Evolutionary conservation across 1,284 basidiomycete genomes (phyloP).

Genomic region (Tilletiopsis washingtonensis): DNA sequence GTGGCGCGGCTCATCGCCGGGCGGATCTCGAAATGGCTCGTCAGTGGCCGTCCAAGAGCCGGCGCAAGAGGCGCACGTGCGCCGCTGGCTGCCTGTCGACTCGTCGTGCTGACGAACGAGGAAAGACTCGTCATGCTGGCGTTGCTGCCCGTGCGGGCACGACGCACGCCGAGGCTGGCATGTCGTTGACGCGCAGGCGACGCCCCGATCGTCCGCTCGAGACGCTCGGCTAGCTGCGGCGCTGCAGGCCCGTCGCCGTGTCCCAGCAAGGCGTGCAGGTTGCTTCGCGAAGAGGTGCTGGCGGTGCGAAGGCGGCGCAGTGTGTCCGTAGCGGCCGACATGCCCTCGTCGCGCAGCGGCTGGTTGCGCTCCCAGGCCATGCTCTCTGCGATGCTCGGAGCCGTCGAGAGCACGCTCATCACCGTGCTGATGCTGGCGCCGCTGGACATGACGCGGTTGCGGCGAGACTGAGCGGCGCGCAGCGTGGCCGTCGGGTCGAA

Average conservation of each 20-base stretch:
- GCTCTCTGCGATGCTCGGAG: constrained; percentile 1
- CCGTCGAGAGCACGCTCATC: neutral
- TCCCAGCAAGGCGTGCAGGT: neutral
- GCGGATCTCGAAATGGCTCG: neutral
- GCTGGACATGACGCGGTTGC: neutral
- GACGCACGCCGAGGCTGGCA: too few species aligned
- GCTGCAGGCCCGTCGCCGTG: neutral
- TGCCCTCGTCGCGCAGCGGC: neutral
- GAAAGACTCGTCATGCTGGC: too few species aligned
- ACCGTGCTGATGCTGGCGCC: constrained; percentile 1
- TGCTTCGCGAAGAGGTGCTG: neutral
- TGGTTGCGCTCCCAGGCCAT: neutral
- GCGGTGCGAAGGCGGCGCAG: neutral
- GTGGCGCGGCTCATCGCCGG: too few species aligned
- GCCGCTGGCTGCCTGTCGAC: too few species aligned
- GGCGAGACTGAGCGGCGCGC: neutral
- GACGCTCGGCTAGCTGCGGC: neutral
- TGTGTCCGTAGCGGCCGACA: neutral
- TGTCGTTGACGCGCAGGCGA: too few species aligned
- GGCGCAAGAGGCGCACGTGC: too few species aligned
- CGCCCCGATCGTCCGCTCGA: constrained; percentile 3
- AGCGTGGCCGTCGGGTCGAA: constrained; percentile 4
- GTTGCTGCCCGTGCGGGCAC: too few species aligned
- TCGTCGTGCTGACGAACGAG: too few species aligned
- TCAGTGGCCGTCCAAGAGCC: neutral